A percentile compares a stretch with the other conserved stretches of the same genome.
Conservation (phyloP, 306 rosid species). For the Prunus fruticosa region DNA sequence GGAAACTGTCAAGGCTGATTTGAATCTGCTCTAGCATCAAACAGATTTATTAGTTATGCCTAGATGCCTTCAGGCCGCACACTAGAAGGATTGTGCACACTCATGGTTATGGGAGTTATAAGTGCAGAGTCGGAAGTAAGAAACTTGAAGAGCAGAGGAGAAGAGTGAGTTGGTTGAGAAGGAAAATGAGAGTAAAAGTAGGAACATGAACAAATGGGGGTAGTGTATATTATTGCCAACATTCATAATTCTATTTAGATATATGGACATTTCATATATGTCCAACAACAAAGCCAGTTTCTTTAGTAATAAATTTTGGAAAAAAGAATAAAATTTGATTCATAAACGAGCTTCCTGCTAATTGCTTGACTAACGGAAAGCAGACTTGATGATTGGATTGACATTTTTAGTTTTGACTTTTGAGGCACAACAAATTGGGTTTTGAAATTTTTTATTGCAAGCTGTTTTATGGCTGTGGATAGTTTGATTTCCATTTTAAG, state of each 20-base stretch:
- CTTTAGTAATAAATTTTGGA: background rate
- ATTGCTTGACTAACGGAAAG: background rate
- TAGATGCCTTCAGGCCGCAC: background rate
- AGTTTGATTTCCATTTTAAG: background rate
- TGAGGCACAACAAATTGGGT: background rate
- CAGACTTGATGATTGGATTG: background rate
- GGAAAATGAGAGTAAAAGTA: background rate
- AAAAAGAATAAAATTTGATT: background rate
- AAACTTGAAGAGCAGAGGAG: background rate
- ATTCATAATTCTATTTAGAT: background rate
- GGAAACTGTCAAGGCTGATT: background rate
- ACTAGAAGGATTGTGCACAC: background rate
- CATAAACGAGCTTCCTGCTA: background rate
- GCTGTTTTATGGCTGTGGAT: background rate
- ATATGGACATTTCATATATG: too few relatives aligned
- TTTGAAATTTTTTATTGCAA: background rate
- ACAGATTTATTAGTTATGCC: background rate
- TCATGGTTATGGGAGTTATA: background rate
- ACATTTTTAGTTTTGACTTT: background rate
- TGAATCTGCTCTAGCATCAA: background rate
- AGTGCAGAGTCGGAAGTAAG: background rate
- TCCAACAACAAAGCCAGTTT: background rate
- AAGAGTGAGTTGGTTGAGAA: background rate
- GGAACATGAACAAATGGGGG: background rate
- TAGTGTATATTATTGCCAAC: too few relatives aligned